A percentile compares a stretch with the other conserved stretches of the same genome.
phyloP scores from a whole-genome alignment of 257 asterid species.

The Solanum rostratum region DNA sequence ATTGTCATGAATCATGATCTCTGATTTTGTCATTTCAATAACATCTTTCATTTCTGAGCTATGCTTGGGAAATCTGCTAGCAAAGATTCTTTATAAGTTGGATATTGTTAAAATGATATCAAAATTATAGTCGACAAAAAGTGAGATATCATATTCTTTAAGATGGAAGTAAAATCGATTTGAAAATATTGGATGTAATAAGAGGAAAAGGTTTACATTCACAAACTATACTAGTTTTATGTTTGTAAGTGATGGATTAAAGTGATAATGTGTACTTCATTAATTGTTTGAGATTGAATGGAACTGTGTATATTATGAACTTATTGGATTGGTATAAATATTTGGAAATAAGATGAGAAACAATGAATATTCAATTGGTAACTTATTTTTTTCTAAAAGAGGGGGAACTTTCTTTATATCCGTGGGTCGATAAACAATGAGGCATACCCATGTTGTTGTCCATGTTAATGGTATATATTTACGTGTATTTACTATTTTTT shows the following conservation, averaged over 20 bases:
- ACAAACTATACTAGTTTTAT: not conserved
- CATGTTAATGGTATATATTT: not conserved
- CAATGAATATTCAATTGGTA: not conserved
- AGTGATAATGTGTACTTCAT: not conserved
- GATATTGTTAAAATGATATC: not conserved
- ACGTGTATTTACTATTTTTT: too few species aligned
- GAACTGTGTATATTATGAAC: not conserved
- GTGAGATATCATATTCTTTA: not conserved
- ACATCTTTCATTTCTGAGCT: not conserved
- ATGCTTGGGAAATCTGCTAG: not conserved
- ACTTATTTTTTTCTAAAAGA: not conserved
- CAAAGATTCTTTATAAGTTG: not conserved
- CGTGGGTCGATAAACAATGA: not conserved
- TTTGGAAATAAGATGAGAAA: not conserved
- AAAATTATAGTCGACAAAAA: not conserved
- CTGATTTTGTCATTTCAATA: not conserved
- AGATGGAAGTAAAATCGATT: not conserved
- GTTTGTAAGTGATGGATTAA: not conserved
- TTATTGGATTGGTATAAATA: not conserved
- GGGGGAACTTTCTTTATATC: not conserved
- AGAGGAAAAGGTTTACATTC: not conserved
- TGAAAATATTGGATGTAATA: not conserved
- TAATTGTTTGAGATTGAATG: not conserved
- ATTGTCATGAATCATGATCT: not conserved
- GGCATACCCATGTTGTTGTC: not conserved